Base-by-base conservation (phyloP, 371 early-diverging fungal species). In the Choanephora cucurbitarum region DNA sequence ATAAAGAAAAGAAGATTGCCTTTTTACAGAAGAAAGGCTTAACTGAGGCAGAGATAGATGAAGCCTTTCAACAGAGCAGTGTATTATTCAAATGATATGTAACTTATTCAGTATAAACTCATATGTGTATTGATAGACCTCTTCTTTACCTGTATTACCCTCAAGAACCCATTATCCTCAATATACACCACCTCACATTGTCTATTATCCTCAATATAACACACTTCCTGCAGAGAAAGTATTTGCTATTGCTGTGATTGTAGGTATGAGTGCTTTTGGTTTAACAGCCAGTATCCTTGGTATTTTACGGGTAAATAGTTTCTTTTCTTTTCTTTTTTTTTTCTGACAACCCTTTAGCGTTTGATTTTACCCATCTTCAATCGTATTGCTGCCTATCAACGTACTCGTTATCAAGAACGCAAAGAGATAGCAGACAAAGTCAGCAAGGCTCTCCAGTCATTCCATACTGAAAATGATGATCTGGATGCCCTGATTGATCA, bases 1-100 rank as follows among this genome's bases (percentile, higher is more conserved):
- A 81, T 10, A 75, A 72, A 22, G 67, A 65, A 5, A 87, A 85
- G 50, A 87, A 87, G 72, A 61, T 78, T 44, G 79, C 80, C 33
- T 85, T 85, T 60, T 62, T 87, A 55, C 71, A 78, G 52, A 81
- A 82, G 49, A 87, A 87, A 49, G 85, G 85, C 10, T 58, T 87
- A 47, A 81, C 70, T 15, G 55, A 71, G 45, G 66, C 64, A 39
- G 87, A 87, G 60, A 87, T 87, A 42, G 80, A 84, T 42, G 72
- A 80, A 43, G 83, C 87, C 5, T 69, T 28, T 79, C 33, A 63
- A 72, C 48, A 66, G 78, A 44, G 62, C 58, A 8, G 68, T n/a
- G n/a, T n/a, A n/a, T n/a, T n/a, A n/a, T n/a, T n/a, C n/a, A n/a
- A n/a, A n/a, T n/a, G n/a, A n/a, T n/a, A n/a, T n/a, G n/a, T n/a